Evolutionary conservation across 139 green algal species (phyloP).

Genomic region (Coccomyxa sp.): DNA sequence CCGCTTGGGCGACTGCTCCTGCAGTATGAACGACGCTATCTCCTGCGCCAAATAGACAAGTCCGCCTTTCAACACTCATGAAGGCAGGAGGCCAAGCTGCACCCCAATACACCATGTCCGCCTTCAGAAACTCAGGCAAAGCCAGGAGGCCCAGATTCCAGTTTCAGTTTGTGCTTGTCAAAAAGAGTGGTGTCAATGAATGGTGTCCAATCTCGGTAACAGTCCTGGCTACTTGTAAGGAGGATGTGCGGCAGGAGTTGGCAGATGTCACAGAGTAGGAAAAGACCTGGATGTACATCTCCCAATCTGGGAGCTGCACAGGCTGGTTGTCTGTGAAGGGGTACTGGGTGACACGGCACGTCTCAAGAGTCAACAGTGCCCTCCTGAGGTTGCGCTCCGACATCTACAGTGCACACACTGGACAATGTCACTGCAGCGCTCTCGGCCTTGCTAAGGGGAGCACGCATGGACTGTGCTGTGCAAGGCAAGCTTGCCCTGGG

Average conservation of each 20-base stretch:
- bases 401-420: background rate
- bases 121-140: conserved; percentile 44
- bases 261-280: background rate
- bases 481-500: no score
- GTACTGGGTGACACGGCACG: conserved; percentile 55
- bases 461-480: no score
- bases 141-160: conserved; percentile 52
- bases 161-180: no score
- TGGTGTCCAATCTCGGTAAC: no score
- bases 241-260: no score
- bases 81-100: conserved; percentile 33
- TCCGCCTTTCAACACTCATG: background rate
- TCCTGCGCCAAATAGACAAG: conserved; percentile 28
- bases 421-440: background rate
- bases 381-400: conserved; percentile 80
- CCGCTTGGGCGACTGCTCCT: conserved; percentile 84
- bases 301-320: conserved; percentile 81
- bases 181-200: no score
- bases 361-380: conserved; percentile 88
- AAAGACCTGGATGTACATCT: conserved; percentile 80
- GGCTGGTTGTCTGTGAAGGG: conserved; percentile 58
- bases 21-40: conserved; percentile 77
- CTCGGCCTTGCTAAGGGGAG: background rate
- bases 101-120: conserved; percentile 81
- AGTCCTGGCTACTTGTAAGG: conserved; percentile 24